Evolutionary conservation across 257 asterid genomes (phyloP), one percentile per base, ranked within the genome.

Genomic region (Gentiana dahurica): DNA sequence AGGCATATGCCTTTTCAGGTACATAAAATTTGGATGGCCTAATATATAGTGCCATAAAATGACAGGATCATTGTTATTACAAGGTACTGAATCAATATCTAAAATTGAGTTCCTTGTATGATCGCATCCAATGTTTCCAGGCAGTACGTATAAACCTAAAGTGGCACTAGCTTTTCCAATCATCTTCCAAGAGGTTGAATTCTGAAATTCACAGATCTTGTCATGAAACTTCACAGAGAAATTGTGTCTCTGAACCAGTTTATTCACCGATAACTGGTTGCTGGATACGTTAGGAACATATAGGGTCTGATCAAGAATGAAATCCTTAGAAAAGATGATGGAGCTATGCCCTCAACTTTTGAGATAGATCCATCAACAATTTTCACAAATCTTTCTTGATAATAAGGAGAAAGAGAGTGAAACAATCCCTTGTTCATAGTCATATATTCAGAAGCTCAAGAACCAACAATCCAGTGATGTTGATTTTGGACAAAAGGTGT

Each of bases 21-120:
- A 53, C 15, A 34, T 4, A 35, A 62, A 65, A 39, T 49, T 57
- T 6, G 53, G 64, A 57, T 57, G 64, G 49, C 59, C 59, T 32
- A 50, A 15, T 10, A 34, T 36, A 50, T 5, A 61, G 12, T 61
- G 52, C 36, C 60, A 43, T 36, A 52, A 53, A 53, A 62, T 62
- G 12, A 52, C 12, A 6, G 12, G 36, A 62, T 24, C 24, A 24
- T 24, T 24, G 24, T 24, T 24, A 24, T 24, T 24, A 24, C 24
- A 24, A 24, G 24, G 24, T 24, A 24, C 0, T 24, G 24, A 24
- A 24, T 24, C 24, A 24, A 24, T 24, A 24, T 24, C 24, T 24
- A 24, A 24, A 24, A 24, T 24, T 24, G 24, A 24, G 24, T 24
- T 24, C 24, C 24, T 24, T 24, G 24, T 24, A 24, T 24, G 24